These are phyloP conservation scores for Lichtheimia hyalospora DNA, from an alignment of 371 early-diverging fungal genomes.

Conservation along the genomic window DNA sequence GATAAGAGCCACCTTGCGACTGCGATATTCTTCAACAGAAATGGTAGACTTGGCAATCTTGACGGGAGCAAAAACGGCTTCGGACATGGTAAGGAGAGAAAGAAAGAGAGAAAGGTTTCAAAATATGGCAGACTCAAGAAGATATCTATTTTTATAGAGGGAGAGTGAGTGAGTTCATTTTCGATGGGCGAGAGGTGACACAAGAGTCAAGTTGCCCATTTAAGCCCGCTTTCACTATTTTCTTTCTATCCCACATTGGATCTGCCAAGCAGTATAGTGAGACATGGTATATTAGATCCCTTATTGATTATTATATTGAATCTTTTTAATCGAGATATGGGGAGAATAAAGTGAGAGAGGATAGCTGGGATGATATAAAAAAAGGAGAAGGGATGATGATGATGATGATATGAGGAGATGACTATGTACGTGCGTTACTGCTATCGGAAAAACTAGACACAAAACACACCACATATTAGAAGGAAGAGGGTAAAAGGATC, in stretches of 20 bases:
- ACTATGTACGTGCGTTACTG: no score
- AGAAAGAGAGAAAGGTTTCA: conserved; percentile 10
- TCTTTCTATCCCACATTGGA: background rate
- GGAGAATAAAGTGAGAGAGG: no score
- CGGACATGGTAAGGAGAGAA: conserved; percentile 27
- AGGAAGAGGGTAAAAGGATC: background rate
- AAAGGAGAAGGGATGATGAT: no score
- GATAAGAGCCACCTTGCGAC: conserved; percentile 62
- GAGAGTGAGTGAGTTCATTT: background rate
- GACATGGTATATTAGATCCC: no score
- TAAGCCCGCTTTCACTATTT: background rate
- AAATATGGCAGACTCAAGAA: conserved; percentile 17
- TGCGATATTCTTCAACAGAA: conserved; percentile 49
- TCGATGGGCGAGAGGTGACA: background rate
- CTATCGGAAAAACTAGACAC: no score
- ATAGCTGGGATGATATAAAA: no score
- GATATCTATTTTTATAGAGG: background rate
- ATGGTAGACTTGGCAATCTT: conserved; percentile 27
- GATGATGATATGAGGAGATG: no score
- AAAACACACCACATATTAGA: no score
- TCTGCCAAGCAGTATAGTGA: no score
- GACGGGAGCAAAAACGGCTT: conserved; percentile 28
- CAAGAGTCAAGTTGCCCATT: background rate
- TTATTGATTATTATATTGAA: no score
- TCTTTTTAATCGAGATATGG: no score